phyloP scores from a whole-genome alignment of 768 basidiomycete genomes.

The Amanita exitialis region DNA sequence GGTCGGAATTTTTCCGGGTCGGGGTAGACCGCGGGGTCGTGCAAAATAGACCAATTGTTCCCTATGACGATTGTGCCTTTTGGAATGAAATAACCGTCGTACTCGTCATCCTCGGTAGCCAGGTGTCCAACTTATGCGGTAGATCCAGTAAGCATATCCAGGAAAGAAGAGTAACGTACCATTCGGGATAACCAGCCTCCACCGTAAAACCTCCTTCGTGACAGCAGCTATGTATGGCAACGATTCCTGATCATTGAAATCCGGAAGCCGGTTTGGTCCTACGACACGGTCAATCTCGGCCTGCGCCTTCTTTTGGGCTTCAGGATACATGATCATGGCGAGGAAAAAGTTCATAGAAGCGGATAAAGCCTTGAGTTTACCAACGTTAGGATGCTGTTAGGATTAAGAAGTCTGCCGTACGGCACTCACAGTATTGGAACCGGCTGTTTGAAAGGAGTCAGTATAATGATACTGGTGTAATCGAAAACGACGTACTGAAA shows the following conservation, averaged over 20 bases:
- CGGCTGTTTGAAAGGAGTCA: slow-evolving; percentile 1
- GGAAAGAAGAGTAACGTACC: not conserved
- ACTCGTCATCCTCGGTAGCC: slow-evolving; percentile 7
- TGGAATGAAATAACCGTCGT: slow-evolving; percentile 9
- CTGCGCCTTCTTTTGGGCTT: slow-evolving; percentile 5
- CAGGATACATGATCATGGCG: slow-evolving; percentile 3
- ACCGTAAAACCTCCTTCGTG: not conserved
- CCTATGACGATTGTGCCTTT: slow-evolving; percentile 10
- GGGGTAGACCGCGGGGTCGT: slow-evolving; percentile 14
- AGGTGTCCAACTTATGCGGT: not conserved
- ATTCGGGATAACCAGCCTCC: not conserved
- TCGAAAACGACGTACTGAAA: slow-evolving; percentile 2
- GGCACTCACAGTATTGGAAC: slow-evolving; percentile 9
- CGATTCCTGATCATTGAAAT: not conserved
- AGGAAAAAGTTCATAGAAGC: not conserved
- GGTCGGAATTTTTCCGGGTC: slow-evolving; percentile 19
- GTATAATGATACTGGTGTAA: not conserved
- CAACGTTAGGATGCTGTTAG: not conserved
- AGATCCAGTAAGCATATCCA: not conserved
- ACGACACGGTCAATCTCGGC: not conserved
- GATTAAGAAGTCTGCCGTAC: not conserved
- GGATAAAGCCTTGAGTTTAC: not conserved
- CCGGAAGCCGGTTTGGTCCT: not conserved
- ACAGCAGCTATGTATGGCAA: slow-evolving; percentile 3
- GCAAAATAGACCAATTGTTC: slow-evolving; percentile 14